Evolutionary conservation across 2,329 filamentous ascomycete genomes (phyloP).

Genomic region (Beauveria brongniartii): DNA sequence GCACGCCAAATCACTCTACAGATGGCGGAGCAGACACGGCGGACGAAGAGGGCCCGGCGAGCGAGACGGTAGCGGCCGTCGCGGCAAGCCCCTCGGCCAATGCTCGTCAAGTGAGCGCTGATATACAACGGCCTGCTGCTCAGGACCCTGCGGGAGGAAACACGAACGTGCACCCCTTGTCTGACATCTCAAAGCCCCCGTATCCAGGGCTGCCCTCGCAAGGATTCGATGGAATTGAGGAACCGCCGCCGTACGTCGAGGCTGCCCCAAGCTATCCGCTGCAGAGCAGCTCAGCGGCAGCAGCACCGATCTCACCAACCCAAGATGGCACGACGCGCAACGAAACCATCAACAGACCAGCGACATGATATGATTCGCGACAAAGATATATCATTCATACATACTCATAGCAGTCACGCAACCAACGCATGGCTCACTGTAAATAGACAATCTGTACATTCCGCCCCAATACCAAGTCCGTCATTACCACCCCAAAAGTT

Average conservation of each 20-base stretch:
- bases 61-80: background rate
- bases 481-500: background rate
- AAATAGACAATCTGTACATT: slow-evolving; percentile 6
- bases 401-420: background rate
- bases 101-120: background rate
- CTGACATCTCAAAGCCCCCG: background rate
- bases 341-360: background rate
- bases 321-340: background rate
- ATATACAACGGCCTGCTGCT: background rate
- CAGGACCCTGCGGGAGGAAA: background rate
- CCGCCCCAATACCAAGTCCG: background rate
- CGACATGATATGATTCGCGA: background rate
- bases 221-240: slow-evolving; percentile 1
- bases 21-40: background rate
- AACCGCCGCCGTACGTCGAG: slow-evolving; percentile 5
- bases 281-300: background rate
- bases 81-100: background rate
- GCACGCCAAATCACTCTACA: background rate
- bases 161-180: background rate
- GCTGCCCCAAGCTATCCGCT: background rate
- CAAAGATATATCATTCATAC: background rate
- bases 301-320: background rate
- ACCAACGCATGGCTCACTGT: background rate
- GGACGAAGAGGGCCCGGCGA: background rate
- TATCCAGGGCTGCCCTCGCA: slow-evolving; percentile 2